A percentile compares a stretch with the other conserved stretches of the same genome.
phyloP scores from a whole-genome alignment of 352 stramenopile genomes.

The Globisporangium spiculum region DNA sequence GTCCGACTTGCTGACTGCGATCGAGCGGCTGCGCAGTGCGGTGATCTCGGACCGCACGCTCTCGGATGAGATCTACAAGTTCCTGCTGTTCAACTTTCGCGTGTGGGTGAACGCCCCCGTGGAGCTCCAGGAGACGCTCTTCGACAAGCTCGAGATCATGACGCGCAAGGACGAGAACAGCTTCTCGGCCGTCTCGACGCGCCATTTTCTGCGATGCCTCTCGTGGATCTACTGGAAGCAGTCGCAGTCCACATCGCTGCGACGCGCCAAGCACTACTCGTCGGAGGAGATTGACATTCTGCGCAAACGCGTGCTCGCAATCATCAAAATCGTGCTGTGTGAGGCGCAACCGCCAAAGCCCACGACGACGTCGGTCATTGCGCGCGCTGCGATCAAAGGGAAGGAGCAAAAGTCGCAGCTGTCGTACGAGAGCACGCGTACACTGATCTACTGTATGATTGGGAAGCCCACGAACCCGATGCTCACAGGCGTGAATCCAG shows the following conservation, averaged over 20 bases:
- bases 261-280: conserved; percentile 45
- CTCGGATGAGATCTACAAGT: conserved; percentile 80
- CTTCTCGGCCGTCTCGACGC: conserved; percentile 67
- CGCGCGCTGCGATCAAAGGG: conserved; percentile 39
- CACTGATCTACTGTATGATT: conserved; percentile 87
- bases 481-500: conserved; percentile 56
- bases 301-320: conserved; percentile 63
- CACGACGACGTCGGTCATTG: conserved; percentile 45
- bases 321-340: conserved; percentile 79
- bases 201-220: conserved; percentile 77
- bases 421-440: conserved; percentile 79
- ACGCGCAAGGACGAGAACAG: conserved; percentile 72
- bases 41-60: conserved; percentile 79
- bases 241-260: conserved; percentile 41
- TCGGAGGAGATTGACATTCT: conserved; percentile 58
- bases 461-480: conserved; percentile 76
- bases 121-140: conserved; percentile 65
- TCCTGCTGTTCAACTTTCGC: conserved; percentile 84
- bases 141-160: conserved; percentile 79
- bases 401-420: conserved; percentile 72
- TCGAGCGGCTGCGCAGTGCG: conserved; percentile 69
- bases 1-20: conserved; percentile 54
- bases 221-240: conserved; percentile 83
- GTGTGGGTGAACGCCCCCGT: conserved; percentile 79
- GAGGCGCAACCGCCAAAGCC: conserved; percentile 55